Evolutionary conservation across 2,329 filamentous ascomycete genomes (phyloP), one percentile per base, ranked within the genome.

Genomic region (Xylaria sp.): DNA sequence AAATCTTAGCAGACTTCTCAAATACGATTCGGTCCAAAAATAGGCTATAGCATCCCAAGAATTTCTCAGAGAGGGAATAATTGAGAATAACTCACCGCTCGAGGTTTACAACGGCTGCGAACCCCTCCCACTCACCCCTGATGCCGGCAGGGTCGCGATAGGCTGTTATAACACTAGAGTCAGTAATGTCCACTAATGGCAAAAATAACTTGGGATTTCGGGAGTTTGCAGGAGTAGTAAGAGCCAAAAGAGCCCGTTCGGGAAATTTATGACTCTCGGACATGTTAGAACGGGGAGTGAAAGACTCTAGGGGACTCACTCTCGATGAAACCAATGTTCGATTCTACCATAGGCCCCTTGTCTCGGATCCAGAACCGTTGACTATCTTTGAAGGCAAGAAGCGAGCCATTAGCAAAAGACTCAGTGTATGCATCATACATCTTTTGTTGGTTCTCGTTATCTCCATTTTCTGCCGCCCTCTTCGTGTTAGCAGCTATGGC

Each of bases 91-190:
- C 42, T 47, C 42, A 47, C 42, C 42, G 90, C 79, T 98, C 95
- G 76, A 95, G 85, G 81, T 98, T 98, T 54, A 98, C 91, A 80
- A 93, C 81, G 54, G 92, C 91, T 54, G 92, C 92, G 77, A 96
- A 94, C 1, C 93, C 93, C 80, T 96, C 92, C 90, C 92, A 97
- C 78, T 96, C 93, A 68, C 91, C 92, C 70, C 93, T 86, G 36
- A 94, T 88, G 67, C 93, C 93, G 68, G 92, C 90, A 34, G 93
- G 93, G 76, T 97, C 93, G 73, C 93, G 85, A 78, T 96, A 96
- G 0, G 92, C 94, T 82, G 96, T 93, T 60, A 96, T 91, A 77
- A 96, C 96, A 0, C 93, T 93, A 73, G 95, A 87, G 78, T 95
- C 24, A 27, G 24, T 27, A 27, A 27, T 27, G 24, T 27, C 4